These are phyloP conservation scores for Passalora sequoiae DNA, from an alignment of 2,329 filamentous ascomycete species.

Conservation along the genomic window DNA sequence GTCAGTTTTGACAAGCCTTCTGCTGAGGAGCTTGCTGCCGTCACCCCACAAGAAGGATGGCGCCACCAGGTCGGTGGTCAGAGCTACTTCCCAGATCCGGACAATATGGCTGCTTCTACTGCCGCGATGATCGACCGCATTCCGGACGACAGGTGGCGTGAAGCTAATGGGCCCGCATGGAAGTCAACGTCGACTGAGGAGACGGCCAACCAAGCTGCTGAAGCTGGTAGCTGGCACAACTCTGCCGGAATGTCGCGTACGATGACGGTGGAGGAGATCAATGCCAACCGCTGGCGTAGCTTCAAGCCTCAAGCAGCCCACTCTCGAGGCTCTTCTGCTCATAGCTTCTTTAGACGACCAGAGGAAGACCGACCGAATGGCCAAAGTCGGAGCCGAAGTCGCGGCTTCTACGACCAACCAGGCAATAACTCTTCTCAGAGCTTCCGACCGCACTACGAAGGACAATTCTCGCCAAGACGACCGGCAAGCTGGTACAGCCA, in stretches of 20 bases:
- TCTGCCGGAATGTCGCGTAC: background rate
- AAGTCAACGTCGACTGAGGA: background rate
- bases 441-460: background rate
- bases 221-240: slow-evolving; percentile 3
- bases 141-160: background rate
- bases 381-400: background rate
- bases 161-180: background rate
- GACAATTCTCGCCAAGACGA: background rate
- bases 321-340: slow-evolving; percentile 1
- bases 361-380: no score
- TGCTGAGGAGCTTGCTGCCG: slow-evolving; percentile 1
- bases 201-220: background rate
- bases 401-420: background rate
- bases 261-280: background rate
- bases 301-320: background rate
- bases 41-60: slow-evolving; percentile 4
- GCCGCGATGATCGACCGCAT: background rate
- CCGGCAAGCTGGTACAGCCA: background rate
- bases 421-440: background rate
- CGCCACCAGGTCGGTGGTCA: background rate
- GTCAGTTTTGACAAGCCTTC: background rate
- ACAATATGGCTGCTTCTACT: slow-evolving; percentile 1
- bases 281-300: slow-evolving; percentile 2
- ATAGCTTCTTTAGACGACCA: slow-evolving; percentile 1
- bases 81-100: slow-evolving; percentile 1